A percentile compares a stretch with the other conserved stretches of the same genome.
These are phyloP conservation scores for Penicillium roqueforti DNA, from an alignment of 495 filamentous ascomycete species.

Conservation along the genomic window DNA sequence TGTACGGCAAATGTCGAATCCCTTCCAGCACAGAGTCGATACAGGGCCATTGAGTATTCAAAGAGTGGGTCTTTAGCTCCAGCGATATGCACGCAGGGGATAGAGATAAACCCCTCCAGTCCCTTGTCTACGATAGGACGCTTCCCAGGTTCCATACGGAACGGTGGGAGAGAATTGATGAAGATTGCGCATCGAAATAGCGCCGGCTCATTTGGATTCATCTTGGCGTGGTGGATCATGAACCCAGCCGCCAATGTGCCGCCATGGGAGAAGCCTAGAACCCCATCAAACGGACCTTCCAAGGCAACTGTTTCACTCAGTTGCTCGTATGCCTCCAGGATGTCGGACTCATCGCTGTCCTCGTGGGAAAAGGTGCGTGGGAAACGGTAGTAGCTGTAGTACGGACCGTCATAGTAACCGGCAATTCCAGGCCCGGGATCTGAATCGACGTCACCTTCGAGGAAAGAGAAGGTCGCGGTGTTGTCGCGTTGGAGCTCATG, in stretches of 20 bases:
- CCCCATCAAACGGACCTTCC: constrained; percentile 37
- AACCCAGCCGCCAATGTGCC: constrained; percentile 32
- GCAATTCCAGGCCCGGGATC: constrained; percentile 32
- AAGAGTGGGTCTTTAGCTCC: constrained; percentile 28
- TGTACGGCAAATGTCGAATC: constrained; percentile 27
- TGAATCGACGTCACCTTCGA: constrained; percentile 34
- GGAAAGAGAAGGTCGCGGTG: constrained; percentile 30
- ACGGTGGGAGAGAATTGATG: constrained; percentile 32
- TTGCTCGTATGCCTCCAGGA: constrained; percentile 27
- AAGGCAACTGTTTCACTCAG: constrained; percentile 31
- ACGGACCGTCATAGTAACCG: constrained; percentile 33
- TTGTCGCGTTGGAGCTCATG: constrained; percentile 29
- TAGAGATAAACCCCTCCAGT: constrained; percentile 20
- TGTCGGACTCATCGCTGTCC: constrained; percentile 23
- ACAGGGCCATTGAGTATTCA: constrained; percentile 28
- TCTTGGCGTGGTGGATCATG: constrained; percentile 31
- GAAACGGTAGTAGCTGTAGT: constrained; percentile 36
- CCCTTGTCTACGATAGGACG: constrained; percentile 22
- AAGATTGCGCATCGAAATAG: constrained; percentile 37
- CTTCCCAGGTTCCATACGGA: constrained; percentile 26
- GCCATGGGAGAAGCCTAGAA: constrained; percentile 40
- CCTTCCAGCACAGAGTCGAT: constrained; percentile 23
- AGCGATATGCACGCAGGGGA: constrained; percentile 30
- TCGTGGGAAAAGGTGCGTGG: constrained; percentile 22
- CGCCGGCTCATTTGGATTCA: constrained; percentile 16